Evolutionary conservation across 371 early-diverging fungal genomes (phyloP).

Genomic region (Dichotomocladium elegans): DNA sequence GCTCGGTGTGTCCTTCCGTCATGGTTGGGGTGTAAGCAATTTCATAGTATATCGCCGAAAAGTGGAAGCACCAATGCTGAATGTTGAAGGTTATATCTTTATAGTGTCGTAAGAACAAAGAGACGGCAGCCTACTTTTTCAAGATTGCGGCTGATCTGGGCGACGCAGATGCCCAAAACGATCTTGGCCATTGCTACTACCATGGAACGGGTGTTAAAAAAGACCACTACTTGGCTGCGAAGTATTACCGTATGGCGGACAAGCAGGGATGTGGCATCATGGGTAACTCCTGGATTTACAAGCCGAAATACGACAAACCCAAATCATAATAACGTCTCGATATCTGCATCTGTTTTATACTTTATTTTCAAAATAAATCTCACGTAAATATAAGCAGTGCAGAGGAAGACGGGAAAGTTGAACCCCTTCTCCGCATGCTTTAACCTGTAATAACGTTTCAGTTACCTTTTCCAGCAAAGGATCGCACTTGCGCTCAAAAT

Average conservation of each 20-base stretch:
- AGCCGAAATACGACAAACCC: constrained; percentile 41
- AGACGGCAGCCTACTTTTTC: constrained; percentile 81
- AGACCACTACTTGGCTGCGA: constrained; percentile 75
- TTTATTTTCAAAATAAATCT: not conserved
- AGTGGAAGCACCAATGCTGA: not conserved
- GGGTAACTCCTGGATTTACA: constrained; percentile 80
- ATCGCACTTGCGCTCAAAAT: too few species aligned
- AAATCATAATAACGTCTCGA: not conserved
- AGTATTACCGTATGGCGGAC: constrained; percentile 81
- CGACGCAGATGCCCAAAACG: constrained; percentile 83
- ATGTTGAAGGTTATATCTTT: not conserved
- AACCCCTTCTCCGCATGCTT: too few species aligned
- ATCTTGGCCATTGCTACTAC: constrained; percentile 72
- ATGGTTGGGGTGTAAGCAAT: constrained; percentile 85
- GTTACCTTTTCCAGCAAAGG: too few species aligned
- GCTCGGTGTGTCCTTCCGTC: constrained; percentile 74
- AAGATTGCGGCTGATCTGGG: constrained; percentile 84
- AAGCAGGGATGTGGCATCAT: constrained; percentile 78
- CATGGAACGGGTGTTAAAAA: constrained; percentile 80
- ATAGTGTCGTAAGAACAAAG: constrained; percentile 61
- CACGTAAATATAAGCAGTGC: not conserved
- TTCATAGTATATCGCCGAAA: too few species aligned
- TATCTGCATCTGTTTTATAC: not conserved
- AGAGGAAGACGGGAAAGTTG: not conserved
- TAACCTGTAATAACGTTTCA: not conserved